Evolutionary conservation across 2,329 filamentous ascomycete species (phyloP), one percentile per base, ranked within the genome.

Genomic region (Hymenoscyphus infarciens): DNA sequence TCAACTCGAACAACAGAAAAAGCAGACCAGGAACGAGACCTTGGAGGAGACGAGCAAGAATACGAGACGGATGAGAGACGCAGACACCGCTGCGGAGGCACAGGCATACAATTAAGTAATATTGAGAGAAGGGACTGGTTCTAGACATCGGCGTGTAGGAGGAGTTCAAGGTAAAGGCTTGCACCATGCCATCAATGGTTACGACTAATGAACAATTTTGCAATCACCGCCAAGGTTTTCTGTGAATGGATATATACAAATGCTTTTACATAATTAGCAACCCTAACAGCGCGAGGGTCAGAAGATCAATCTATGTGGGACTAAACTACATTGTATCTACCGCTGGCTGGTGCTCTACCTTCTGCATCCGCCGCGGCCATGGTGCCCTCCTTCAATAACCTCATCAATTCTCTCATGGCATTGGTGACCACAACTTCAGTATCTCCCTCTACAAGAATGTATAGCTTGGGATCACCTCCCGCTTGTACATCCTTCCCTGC

Each of bases 401-500:
- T 85, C 74, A 92, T 94, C 68, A 99, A 82, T 77, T 98, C 93
- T 69, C 87, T 86, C 84, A 99, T 91, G 1, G 95, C 95, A 71
- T 91, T 89, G 59, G 90, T 91, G 31, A 99, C 95, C 35, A 92
- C 88, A 60, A 97, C 81, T 77, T 99, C 95, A 0, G 95, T 98
- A 73, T 99, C 95, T 52, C 95, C 95, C 75, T 99, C 95, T 62
- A 99, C 96, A 64, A 99, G 83, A 72, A 99, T 97, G 75, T 98
- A 99, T 70, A 99, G 80, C 80, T 98, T 98, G n/a, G 95, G 90
- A 69, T 92, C 87, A 61, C 88, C 89, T 39, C 85, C 87, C 0
- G 88, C 76, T 7, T 82, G 85, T 1, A 92, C 92, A 68, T 91
- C 88, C 75, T 96, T 96, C 68, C 92, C 93, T 1, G 86, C 73